phyloP scores from a whole-genome alignment of 805 yeast genomes.

The Starmera dryadoides region DNA sequence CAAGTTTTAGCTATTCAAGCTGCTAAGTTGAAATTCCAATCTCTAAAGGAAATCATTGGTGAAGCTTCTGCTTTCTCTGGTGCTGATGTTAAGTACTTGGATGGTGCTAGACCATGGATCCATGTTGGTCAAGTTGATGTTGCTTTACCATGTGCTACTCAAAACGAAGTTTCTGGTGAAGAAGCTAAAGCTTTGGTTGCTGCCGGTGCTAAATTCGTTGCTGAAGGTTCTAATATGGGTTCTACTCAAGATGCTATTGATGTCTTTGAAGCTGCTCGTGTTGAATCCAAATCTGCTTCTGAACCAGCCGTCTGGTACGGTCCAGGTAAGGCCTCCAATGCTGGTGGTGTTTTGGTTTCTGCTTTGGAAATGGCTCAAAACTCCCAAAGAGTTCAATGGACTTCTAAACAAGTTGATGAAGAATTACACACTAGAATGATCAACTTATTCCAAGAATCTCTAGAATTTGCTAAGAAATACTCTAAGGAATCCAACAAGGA shows the following conservation, averaged over 20 bases:
- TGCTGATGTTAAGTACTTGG: constrained; percentile 65
- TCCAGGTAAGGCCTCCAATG: constrained; percentile 98
- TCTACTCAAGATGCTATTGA: constrained; percentile 96
- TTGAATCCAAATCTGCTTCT: constrained; percentile 30
- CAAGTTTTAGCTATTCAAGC: constrained; percentile 70
- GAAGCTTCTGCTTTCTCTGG: constrained; percentile 52
- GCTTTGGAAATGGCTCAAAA: constrained; percentile 99
- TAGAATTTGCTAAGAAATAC: constrained; percentile 78
- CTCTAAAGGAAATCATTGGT: constrained; percentile 61
- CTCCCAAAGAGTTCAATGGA: constrained; percentile 90
- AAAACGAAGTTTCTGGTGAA: constrained; percentile 93
- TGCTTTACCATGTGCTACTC: constrained; percentile 98
- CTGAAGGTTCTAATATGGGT: constrained; percentile 99
- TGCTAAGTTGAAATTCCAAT: constrained; percentile 74
- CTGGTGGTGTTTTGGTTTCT: constrained; percentile 99
- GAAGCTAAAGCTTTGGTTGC: constrained; percentile 94
- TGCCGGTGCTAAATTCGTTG: constrained; percentile 87
- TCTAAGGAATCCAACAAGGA: constrained; percentile 58
- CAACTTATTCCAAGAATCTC: constrained; percentile 88
- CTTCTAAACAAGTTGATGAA: constrained; percentile 84
- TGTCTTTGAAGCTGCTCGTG: constrained; percentile 82
- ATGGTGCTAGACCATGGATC: constrained; percentile 96
- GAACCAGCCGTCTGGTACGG: constrained; percentile 86
- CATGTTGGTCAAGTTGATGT: constrained; percentile 87
- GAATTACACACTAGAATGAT: constrained; percentile 91